Conservation (phyloP, 768 basidiomycete species). For the Cantharellus anzutake region DNA sequence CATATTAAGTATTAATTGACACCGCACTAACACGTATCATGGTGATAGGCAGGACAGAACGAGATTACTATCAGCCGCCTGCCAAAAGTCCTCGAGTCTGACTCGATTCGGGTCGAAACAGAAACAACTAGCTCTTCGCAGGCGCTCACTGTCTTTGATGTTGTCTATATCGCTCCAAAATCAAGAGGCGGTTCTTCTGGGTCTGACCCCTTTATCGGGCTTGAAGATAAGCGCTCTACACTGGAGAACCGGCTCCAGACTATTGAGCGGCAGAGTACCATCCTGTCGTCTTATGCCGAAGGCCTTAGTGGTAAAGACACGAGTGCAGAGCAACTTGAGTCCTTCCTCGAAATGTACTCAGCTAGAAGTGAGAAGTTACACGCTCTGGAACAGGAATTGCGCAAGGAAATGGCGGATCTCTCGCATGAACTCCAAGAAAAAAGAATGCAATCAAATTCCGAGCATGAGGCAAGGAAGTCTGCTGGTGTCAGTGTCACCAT, state of each 20-base stretch:
- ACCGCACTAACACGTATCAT: no score
- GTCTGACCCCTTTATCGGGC: neutral
- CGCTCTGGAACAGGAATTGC: neutral
- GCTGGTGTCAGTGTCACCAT: neutral
- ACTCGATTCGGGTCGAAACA: neutral
- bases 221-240: neutral
- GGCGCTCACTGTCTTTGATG: neutral
- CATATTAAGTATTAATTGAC: no score
- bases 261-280: neutral
- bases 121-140: neutral
- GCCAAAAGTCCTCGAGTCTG: neutral
- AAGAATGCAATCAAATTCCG: neutral
- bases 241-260: neutral
- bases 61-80: neutral
- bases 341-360: neutral
- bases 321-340: neutral
- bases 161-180: neutral
- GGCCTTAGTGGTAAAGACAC: neutral
- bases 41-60: neutral
- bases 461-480: neutral
- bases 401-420: neutral
- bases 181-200: neutral
- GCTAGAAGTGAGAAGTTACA: neutral
- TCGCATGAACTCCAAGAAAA: neutral
- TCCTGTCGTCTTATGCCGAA: neutral